Conservation (phyloP, 2,329 filamentous ascomycete species). For the Neobulgaria alba region DNA sequence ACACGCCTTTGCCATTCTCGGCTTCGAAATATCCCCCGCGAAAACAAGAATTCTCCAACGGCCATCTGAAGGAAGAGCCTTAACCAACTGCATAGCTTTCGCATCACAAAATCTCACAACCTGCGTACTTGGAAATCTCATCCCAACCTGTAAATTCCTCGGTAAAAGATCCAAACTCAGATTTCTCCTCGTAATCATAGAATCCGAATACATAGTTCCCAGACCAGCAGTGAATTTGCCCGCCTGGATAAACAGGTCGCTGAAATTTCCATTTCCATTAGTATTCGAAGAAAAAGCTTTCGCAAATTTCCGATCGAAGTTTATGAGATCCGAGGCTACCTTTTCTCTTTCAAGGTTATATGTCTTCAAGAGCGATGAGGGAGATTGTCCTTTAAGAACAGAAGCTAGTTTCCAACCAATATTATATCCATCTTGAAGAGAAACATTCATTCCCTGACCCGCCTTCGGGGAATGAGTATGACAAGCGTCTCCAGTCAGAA, state of each 20-base stretch:
- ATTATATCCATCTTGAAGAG: constrained; percentile 55
- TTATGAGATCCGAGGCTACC: constrained; percentile 59
- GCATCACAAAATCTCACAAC: constrained; percentile 53
- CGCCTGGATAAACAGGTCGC: not conserved
- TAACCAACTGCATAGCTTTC: constrained; percentile 42
- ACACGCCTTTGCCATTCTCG: too few species aligned
- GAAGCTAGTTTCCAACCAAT: constrained; percentile 48
- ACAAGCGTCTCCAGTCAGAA: constrained; percentile 39
- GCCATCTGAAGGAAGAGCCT: too few species aligned
- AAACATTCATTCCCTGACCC: constrained; percentile 51
- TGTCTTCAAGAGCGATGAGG: constrained; percentile 45
- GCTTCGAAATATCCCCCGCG: too few species aligned
- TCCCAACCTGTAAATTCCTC: too few species aligned
- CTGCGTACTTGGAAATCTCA: constrained; percentile 48
- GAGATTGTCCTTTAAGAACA: constrained; percentile 28
- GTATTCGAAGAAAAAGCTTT: constrained; percentile 39
- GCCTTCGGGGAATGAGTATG: constrained; percentile 56
- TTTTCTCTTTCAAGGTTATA: constrained; percentile 54
- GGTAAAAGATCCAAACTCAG: too few species aligned
- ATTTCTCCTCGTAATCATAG: too few species aligned
- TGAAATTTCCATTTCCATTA: too few species aligned
- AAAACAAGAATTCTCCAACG: too few species aligned
- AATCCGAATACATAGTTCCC: too few species aligned
- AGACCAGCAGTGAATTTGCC: not conserved
- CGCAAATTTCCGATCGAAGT: constrained; percentile 50